Percentiles rank a stretch among this genome's conserved stretches.
phyloP scores from a whole-genome alignment of 2,329 filamentous ascomycete genomes.

The Paecilomyces variotii region DNA sequence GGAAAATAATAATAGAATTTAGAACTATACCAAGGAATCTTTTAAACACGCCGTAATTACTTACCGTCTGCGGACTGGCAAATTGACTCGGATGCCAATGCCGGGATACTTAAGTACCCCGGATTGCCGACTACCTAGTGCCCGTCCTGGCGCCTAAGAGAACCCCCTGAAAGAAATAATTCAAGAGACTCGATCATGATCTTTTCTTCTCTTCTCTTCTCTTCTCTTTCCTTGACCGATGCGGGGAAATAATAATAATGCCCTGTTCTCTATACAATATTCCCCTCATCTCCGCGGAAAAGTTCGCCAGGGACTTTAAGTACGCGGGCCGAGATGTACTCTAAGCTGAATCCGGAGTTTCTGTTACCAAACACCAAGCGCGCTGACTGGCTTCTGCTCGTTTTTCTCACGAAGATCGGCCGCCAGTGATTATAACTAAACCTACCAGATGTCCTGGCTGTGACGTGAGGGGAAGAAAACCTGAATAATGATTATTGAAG shows the following conservation, averaged over 20 bases:
- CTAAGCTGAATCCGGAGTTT: constrained; percentile 23
- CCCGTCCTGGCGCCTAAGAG: neutral
- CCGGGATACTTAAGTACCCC: neutral
- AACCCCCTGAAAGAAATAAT: neutral
- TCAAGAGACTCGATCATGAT: neutral
- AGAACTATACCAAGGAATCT: too few relatives aligned
- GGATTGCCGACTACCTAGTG: neutral
- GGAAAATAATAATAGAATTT: too few relatives aligned
- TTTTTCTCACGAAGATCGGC: neutral
- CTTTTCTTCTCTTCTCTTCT: neutral
- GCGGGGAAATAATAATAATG: constrained; percentile 7
- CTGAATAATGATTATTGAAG: neutral
- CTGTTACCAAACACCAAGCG: constrained; percentile 28
- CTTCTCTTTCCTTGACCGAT: neutral
- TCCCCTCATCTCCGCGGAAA: neutral
- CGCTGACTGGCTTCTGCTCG: constrained; percentile 20
- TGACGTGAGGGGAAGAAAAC: neutral
- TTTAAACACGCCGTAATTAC: too few relatives aligned
- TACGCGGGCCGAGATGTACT: constrained; percentile 5
- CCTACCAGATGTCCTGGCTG: neutral
- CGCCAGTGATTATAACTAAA: neutral
- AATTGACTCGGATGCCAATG: too few relatives aligned
- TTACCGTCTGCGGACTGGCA: too few relatives aligned
- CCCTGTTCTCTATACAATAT: neutral
- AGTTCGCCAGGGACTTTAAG: neutral